These are phyloP conservation scores for Cladophialophora psammophila DNA, from an alignment of 2,329 filamentous ascomycete genomes.

Conservation along the genomic window DNA sequence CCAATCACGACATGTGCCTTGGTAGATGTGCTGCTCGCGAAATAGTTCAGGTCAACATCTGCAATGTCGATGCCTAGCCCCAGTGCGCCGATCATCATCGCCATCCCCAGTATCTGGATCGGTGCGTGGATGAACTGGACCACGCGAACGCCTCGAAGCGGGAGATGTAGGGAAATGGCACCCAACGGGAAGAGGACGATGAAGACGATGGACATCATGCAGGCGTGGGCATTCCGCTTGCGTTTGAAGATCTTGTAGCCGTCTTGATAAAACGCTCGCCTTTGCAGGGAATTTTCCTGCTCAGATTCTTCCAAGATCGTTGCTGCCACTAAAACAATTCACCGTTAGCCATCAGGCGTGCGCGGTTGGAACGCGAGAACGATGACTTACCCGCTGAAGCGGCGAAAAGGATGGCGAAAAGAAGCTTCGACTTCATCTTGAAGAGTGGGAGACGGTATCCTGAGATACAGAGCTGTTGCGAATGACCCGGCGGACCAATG, in stretches of 20 bases:
- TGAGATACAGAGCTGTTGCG: neutral
- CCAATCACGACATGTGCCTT: slow-evolving; percentile 30
- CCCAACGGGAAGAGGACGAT: slow-evolving; percentile 49
- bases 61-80: slow-evolving; percentile 61
- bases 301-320: slow-evolving; percentile 8
- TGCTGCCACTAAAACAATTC: slow-evolving; percentile 5
- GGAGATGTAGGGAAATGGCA: slow-evolving; percentile 45
- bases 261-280: slow-evolving; percentile 22
- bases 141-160: slow-evolving; percentile 51
- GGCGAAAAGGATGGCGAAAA: slow-evolving; percentile 8
- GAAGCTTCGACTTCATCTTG: slow-evolving; percentile 17
- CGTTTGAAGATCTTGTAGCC: slow-evolving; percentile 27
- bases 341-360: neutral
- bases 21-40: slow-evolving; percentile 8
- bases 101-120: slow-evolving; percentile 57
- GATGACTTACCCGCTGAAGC: slow-evolving; percentile 15
- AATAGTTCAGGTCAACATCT: slow-evolving; percentile 32
- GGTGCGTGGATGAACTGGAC: slow-evolving; percentile 47
- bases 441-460: neutral
- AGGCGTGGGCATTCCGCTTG: slow-evolving; percentile 33
- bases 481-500: neutral
- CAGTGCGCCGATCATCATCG: slow-evolving; percentile 57
- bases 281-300: slow-evolving; percentile 10
- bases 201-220: slow-evolving; percentile 55
- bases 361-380: too few species aligned